Percentiles rank a stretch among this genome's conserved stretches.
phyloP scores from a whole-genome alignment of 331 rosid genomes.

The Prunus yedoensis region DNA sequence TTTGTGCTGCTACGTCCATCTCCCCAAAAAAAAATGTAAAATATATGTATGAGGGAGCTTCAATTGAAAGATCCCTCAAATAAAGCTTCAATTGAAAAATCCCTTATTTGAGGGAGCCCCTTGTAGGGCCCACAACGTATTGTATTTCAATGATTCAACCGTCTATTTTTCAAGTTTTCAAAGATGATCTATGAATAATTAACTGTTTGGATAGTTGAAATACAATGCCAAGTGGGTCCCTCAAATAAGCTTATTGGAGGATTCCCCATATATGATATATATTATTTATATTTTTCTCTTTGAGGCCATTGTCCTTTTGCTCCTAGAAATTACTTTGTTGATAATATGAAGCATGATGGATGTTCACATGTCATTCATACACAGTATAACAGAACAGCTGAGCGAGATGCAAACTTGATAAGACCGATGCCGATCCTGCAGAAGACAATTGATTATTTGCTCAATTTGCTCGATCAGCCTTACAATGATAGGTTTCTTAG shows the following conservation, averaged over 20 bases:
- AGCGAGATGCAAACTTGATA: slow-evolving; percentile 89
- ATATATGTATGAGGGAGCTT: too few species aligned
- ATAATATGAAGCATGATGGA: neutral
- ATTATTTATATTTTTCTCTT: too few species aligned
- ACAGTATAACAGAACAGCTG: slow-evolving; percentile 97
- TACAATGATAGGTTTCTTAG: slow-evolving; percentile 81
- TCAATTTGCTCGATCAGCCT: slow-evolving; percentile 71
- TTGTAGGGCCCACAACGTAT: too few species aligned
- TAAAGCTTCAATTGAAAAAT: too few species aligned
- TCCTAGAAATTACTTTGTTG: neutral
- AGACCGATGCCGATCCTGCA: slow-evolving; percentile 88
- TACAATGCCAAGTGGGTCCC: too few species aligned
- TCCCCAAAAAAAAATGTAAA: neutral
- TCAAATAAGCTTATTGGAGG: too few species aligned
- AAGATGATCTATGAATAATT: neutral
- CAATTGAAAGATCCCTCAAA: too few species aligned
- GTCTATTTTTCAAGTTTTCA: too few species aligned
- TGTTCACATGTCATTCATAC: slow-evolving; percentile 8
- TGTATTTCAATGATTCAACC: too few species aligned
- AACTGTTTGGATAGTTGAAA: too few species aligned
- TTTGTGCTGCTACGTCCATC: neutral
- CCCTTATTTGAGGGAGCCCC: too few species aligned
- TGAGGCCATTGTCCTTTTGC: neutral
- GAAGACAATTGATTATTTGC: slow-evolving; percentile 75
- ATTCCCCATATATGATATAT: too few species aligned